Evolutionary conservation across 1,139 yeast genomes (phyloP).

Genomic region (Candida pseudocylindracea): DNA sequence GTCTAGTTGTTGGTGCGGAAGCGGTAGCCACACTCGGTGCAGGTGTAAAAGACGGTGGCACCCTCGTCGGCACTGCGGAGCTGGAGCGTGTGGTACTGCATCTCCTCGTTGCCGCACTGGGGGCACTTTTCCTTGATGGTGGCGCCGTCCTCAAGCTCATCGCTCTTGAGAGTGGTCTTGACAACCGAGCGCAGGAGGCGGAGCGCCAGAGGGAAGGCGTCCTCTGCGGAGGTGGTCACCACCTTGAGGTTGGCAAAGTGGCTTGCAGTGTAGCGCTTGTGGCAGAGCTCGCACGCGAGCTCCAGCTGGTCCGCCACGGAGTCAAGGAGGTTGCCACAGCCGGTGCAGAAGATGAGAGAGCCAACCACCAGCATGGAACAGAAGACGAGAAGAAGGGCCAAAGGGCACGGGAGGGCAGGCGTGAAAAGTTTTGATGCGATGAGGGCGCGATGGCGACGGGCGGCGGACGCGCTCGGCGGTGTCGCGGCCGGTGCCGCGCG

Average conservation of each 20-base stretch:
- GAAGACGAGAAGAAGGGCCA: too few species aligned
- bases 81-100: constrained; percentile 94
- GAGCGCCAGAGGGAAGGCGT: constrained; percentile 80
- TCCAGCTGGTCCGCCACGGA: constrained; percentile 26
- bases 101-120: constrained; percentile 91
- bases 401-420: too few species aligned
- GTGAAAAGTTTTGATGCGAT: too few species aligned
- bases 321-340: constrained; percentile 80
- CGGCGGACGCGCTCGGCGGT: too few species aligned
- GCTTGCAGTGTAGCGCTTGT: constrained; percentile 28
- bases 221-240: constrained; percentile 64
- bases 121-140: constrained; percentile 95
- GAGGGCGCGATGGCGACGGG: too few species aligned
- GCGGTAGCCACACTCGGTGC: constrained; percentile 80
- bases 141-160: constrained; percentile 84
- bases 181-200: constrained; percentile 73
- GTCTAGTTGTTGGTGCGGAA: constrained; percentile 72
- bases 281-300: constrained; percentile 48
- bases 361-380: constrained; percentile 75
- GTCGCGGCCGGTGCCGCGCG: too few species aligned
- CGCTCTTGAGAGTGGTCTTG: constrained; percentile 55
- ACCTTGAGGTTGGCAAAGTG: constrained; percentile 65
- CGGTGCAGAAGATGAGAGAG: constrained; percentile 79
- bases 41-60: constrained; percentile 86
- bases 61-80: constrained; percentile 98